phyloP scores from a whole-genome alignment of 345 rosid species.

The Eucalyptus cladocalyx region DNA sequence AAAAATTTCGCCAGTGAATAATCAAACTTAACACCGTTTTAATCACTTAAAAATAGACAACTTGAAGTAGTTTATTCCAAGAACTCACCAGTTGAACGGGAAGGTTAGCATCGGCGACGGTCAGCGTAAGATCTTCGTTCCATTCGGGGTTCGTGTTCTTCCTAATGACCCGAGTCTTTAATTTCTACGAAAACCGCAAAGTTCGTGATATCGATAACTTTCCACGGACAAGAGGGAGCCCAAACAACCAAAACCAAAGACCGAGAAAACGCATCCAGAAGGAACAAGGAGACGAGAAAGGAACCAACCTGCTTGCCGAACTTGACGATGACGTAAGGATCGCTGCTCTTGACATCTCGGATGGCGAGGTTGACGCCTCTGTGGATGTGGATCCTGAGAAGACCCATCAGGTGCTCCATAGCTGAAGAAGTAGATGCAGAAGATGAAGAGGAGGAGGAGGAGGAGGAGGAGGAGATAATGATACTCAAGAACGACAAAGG shows the following conservation, averaged over 20 bases:
- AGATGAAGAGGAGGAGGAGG: neutral
- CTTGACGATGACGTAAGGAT: slow-evolving; percentile 74
- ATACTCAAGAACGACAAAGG: neutral
- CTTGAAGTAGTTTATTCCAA: neutral
- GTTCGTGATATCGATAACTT: neutral
- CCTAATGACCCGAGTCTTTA: slow-evolving; percentile 75
- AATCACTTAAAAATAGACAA: neutral
- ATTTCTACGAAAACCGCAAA: slow-evolving; percentile 26
- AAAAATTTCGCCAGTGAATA: neutral
- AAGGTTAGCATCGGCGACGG: slow-evolving; percentile 41
- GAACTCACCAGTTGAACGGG: slow-evolving; percentile 45
- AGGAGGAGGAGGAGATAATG: neutral
- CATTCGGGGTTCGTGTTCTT: slow-evolving; percentile 78
- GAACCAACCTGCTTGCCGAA: slow-evolving; percentile 63
- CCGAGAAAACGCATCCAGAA: neutral
- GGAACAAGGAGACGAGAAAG: neutral
- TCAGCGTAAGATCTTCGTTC: slow-evolving; percentile 90
- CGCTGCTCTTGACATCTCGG: slow-evolving; percentile 84
- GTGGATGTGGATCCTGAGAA: slow-evolving; percentile 60
- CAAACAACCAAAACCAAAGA: neutral
- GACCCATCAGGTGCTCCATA: slow-evolving; percentile 72
- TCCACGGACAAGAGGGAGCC: neutral
- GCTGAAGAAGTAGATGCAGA: neutral
- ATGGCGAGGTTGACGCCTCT: slow-evolving; percentile 88
- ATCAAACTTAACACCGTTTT: neutral